Percentiles rank a stretch among this genome's conserved stretches.
phyloP scores from a whole-genome alignment of 2,329 filamentous ascomycete species.

The Aspergillus sp. region DNA sequence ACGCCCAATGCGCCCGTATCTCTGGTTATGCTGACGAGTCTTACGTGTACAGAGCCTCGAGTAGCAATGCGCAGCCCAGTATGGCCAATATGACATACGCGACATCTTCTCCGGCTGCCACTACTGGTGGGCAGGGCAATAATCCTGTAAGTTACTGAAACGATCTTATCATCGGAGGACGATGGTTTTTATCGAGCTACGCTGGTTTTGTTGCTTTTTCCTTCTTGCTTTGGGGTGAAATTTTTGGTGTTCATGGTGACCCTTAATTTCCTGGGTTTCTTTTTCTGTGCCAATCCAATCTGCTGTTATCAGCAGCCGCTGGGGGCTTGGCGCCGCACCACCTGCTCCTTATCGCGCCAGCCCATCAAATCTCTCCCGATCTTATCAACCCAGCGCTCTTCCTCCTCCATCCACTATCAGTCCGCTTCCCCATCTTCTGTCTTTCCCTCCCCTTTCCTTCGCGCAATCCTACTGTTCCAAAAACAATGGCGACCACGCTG shows the following conservation, averaged over 20 bases:
- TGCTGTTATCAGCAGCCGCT: constrained; percentile 36
- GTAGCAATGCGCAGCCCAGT: constrained; percentile 51
- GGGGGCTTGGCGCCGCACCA: constrained; percentile 41
- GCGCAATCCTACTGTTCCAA: constrained; percentile 17
- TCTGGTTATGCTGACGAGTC: constrained; percentile 25
- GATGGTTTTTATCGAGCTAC: constrained; percentile 4
- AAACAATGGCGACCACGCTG: constrained; percentile 48
- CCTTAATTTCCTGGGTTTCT: constrained; percentile 23
- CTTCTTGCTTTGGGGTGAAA: neutral
- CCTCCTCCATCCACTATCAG: constrained; percentile 29
- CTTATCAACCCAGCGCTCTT: constrained; percentile 40
- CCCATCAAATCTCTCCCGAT: constrained; percentile 46
- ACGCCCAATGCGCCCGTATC: neutral
- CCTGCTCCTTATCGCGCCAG: constrained; percentile 51
- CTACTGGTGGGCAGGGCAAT: constrained; percentile 63
- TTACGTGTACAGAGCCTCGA: constrained; percentile 33
- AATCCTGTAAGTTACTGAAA: constrained; percentile 42
- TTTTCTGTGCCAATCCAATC: constrained; percentile 27
- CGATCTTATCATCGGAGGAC: neutral
- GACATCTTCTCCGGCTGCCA: constrained; percentile 66
- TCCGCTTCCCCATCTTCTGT: constrained; percentile 21
- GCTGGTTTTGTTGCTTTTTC: constrained; percentile 21
- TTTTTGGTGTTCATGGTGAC: constrained; percentile 8
- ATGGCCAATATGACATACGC: constrained; percentile 64
- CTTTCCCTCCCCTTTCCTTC: constrained; percentile 24